Evolutionary conservation across 1,139 yeast genomes (phyloP).

Genomic region (Blastobotrys proliferans): DNA sequence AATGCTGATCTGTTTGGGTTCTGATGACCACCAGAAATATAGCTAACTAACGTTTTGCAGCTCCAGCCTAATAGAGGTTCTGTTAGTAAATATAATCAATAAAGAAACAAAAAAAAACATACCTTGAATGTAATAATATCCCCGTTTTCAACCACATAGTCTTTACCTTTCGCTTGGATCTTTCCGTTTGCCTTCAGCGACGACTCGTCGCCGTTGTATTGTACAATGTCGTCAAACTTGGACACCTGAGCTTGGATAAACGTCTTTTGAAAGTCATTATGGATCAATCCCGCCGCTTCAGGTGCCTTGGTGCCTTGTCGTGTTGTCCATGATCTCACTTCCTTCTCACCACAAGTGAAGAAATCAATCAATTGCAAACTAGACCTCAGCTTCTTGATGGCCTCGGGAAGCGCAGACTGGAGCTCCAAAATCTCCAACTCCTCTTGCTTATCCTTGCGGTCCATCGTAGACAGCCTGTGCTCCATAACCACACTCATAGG

Average conservation of each 20-base stretch:
- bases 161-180: conserved; percentile 51
- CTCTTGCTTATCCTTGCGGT: conserved; percentile 67
- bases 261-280: conserved; percentile 79
- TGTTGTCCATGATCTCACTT: conserved; percentile 91
- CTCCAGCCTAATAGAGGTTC: conserved; percentile 4
- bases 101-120: neutral
- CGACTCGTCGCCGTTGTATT: conserved; percentile 31
- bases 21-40: neutral
- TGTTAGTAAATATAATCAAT: neutral
- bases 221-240: conserved; percentile 37
- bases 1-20: neutral
- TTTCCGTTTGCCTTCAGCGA: conserved; percentile 30
- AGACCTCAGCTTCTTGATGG: conserved; percentile 59
- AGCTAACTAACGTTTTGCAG: conserved; percentile 7
- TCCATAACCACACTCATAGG: conserved; percentile 85
- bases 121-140: conserved; percentile 62
- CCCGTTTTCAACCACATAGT: conserved; percentile 70
- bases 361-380: conserved; percentile 66
- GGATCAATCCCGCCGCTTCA: conserved; percentile 94
- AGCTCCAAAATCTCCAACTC: conserved; percentile 77
- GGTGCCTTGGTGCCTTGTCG: conserved; percentile 77
- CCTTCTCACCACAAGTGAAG: conserved; percentile 85
- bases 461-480: conserved; percentile 76
- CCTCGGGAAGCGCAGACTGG: conserved; percentile 74
- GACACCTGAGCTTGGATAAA: conserved; percentile 84